Conservation (phyloP, 2,329 filamentous ascomycete species). For the Pseudogymnoascus sp. region DNA sequence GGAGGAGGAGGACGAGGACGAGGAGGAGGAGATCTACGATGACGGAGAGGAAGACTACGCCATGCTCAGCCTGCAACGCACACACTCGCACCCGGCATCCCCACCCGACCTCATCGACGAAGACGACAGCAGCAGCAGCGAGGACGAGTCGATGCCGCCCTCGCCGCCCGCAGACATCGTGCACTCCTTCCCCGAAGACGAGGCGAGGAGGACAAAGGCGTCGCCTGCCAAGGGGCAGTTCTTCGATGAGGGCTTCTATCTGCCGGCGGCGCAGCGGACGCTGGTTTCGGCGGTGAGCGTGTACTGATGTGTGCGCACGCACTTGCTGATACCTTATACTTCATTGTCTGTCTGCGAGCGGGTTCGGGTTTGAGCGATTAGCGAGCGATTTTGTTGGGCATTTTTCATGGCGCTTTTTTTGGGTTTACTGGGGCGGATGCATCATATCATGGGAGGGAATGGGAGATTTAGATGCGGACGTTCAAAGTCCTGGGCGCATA, state of each 20-base stretch:
- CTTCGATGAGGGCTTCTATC: slow-evolving; percentile 41
- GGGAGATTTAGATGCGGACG: background rate
- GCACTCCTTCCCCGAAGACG: slow-evolving; percentile 45
- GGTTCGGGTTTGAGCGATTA: background rate
- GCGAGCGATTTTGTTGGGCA: background rate
- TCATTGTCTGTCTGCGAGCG: too few relatives aligned
- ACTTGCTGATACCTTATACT: too few relatives aligned
- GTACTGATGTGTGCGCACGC: too few relatives aligned
- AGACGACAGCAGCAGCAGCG: slow-evolving; percentile 58
- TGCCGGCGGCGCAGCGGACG: slow-evolving; percentile 33
- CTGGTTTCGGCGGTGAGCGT: slow-evolving; percentile 35
- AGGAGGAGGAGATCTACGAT: slow-evolving; percentile 32
- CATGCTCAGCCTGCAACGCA: slow-evolving; percentile 59
- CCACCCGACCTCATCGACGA: slow-evolving; percentile 64
- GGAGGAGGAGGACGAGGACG: slow-evolving; percentile 19
- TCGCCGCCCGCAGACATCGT: slow-evolving; percentile 35
- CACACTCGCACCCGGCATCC: slow-evolving; percentile 53
- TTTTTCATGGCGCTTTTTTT: background rate
- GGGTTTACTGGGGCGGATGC: background rate
- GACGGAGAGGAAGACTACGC: slow-evolving; percentile 55
- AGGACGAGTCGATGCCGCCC: slow-evolving; percentile 65
- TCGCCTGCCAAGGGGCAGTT: slow-evolving; percentile 29
- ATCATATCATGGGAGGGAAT: background rate
- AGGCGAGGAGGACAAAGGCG: slow-evolving; percentile 17
- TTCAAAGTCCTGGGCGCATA: background rate